Evolutionary conservation across 768 basidiomycete species (phyloP), one percentile per base, ranked within the genome.

Genomic region (Pisolithus orientalis): DNA sequence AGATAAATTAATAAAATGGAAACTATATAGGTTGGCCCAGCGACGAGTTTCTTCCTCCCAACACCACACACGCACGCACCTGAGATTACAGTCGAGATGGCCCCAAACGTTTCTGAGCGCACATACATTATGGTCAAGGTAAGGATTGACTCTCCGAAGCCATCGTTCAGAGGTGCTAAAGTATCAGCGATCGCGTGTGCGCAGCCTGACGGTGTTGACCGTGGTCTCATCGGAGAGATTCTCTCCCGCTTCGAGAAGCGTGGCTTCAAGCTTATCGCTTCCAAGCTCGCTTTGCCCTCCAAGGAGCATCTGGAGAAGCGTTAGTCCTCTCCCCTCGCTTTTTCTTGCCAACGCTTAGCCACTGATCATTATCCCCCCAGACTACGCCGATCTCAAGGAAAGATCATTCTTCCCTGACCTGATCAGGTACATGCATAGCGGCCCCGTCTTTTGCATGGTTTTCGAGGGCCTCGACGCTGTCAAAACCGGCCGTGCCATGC

Each of bases 71-170:
- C 60, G 59, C 62, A 60, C 66, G 59, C 61, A 61, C 59, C 60
- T 62, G 57, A 60, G 56, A 65, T 59, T 59, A 47, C 65, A 57
- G 70, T 61, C 68, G 88, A 57, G 53, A 50, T 53, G 44, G 47
- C 56, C 42, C 34, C 34, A 14, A 63, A 62, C 54, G 71, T 72
- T 68, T 63, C 59, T 49, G 94, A 97, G 70, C 92, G 91, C 72
- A 95, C 94, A 72, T 97, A 95, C 78, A 98, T 98, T 80, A 97
- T 97, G 95, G 82, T 98, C 86, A 99, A 97, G 93, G 91, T 85
- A 50, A 44, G 64, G 27, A 34, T 14, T 29, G 10, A 14, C 61
- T 21, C 6, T 54, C 39, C 8, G 29, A 11, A 17, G 25, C 43
- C 40, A 21, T 42, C 40, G n/a, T 14, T 4, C 17, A 13, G 25